These are phyloP conservation scores for Plasmopara muralis DNA, from an alignment of 352 stramenopile genomes.

Conservation along the genomic window DNA sequence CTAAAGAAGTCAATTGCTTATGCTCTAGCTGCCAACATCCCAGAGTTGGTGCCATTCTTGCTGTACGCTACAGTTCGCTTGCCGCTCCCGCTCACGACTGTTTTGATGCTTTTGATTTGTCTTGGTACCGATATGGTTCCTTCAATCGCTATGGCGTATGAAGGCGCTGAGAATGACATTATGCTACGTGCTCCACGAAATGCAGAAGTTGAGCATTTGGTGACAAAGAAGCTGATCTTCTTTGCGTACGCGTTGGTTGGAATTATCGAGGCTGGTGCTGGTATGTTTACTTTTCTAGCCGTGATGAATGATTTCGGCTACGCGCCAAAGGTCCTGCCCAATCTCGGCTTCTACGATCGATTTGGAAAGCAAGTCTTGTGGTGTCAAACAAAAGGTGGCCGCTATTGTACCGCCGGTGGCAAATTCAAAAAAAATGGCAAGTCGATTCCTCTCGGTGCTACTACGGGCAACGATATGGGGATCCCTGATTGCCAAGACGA, in stretches of 20 bases:
- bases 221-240: constrained; percentile 85
- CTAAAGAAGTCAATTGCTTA: constrained; percentile 93
- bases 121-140: constrained; percentile 91
- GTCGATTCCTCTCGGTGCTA: constrained; percentile 30
- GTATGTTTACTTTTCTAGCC: constrained; percentile 86
- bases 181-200: constrained; percentile 82
- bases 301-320: constrained; percentile 90
- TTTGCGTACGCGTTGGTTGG: constrained; percentile 86
- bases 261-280: constrained; percentile 77
- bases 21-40: constrained; percentile 89
- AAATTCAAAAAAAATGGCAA: constrained; percentile 39
- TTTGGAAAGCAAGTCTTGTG: constrained; percentile 87
- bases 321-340: constrained; percentile 66
- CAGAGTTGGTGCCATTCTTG: constrained; percentile 82
- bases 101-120: constrained; percentile 90
- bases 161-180: constrained; percentile 83
- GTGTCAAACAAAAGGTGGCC: constrained; percentile 57
- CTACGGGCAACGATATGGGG: constrained; percentile 18
- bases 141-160: constrained; percentile 92
- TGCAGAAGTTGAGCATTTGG: constrained; percentile 72
- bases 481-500: constrained; percentile 27
- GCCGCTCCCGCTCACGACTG: constrained; percentile 84
- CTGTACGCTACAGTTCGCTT: constrained; percentile 80
- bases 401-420: constrained; percentile 63
- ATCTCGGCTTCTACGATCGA: constrained; percentile 67